These are phyloP conservation scores for Herpetomonas samuelpessoai DNA, from an alignment of 208 protist species.

Conservation along the genomic window DNA sequence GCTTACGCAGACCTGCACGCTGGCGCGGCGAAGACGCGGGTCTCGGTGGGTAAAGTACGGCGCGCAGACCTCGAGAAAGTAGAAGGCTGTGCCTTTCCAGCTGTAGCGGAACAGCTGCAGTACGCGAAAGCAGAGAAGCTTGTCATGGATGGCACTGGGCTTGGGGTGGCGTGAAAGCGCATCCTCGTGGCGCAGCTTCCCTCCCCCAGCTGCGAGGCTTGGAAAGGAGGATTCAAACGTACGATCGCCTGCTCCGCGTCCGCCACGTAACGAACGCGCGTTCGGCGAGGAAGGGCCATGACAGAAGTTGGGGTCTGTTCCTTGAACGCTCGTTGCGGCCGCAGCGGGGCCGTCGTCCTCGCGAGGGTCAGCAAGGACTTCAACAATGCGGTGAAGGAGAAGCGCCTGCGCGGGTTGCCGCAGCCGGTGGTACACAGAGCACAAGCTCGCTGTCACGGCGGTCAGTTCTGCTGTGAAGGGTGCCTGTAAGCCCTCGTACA, in stretches of 20 bases:
- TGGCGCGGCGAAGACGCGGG: slow-evolving; percentile 46
- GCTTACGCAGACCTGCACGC: slow-evolving; percentile 54
- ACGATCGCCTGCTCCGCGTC: background rate
- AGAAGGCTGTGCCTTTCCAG: slow-evolving; percentile 52
- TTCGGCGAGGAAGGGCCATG: too few species aligned
- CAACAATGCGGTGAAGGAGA: slow-evolving; percentile 8
- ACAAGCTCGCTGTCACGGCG: slow-evolving; percentile 39
- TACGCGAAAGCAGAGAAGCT: slow-evolving; percentile 67
- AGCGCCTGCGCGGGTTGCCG: slow-evolving; percentile 17
- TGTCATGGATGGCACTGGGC: slow-evolving; percentile 13
- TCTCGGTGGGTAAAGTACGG: slow-evolving; percentile 69
- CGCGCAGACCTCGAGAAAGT: slow-evolving; percentile 67
- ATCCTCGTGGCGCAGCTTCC: background rate
- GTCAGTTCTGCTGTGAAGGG: slow-evolving; percentile 50
- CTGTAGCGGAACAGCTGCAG: slow-evolving; percentile 45
- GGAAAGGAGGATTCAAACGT: background rate
- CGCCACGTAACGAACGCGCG: too few species aligned
- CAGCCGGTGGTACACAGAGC: slow-evolving; percentile 44
- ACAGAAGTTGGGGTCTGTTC: background rate
- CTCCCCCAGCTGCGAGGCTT: too few species aligned
- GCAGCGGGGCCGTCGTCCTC: background rate
- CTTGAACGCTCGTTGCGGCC: background rate
- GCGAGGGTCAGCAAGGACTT: background rate
- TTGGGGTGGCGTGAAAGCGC: background rate
- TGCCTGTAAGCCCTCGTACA: slow-evolving; percentile 34